phyloP scores from a whole-genome alignment of 1,284 basidiomycete genomes.

The Butyriboletus pseudospeciosus region DNA sequence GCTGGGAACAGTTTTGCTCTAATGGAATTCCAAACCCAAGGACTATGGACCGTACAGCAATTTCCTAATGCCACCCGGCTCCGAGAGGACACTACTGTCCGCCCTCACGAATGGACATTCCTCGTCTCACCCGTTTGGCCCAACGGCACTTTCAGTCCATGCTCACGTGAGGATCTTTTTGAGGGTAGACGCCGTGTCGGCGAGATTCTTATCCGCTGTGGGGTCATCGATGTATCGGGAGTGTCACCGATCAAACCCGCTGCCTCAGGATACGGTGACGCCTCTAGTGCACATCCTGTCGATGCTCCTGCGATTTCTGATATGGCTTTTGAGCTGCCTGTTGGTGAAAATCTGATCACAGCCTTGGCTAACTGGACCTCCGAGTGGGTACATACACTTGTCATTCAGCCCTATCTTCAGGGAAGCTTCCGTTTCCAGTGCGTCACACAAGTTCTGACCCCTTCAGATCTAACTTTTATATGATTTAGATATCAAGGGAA shows the following conservation, averaged over 20 bases:
- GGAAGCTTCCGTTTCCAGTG: constrained; percentile 24
- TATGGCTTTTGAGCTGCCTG: background rate
- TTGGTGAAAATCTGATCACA: constrained; percentile 7
- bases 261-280: background rate
- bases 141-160: background rate
- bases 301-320: background rate
- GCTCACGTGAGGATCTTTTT: constrained; percentile 7
- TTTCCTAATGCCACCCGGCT: background rate
- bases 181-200: constrained; percentile 21
- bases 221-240: constrained; percentile 13
- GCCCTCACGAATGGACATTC: background rate
- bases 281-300: background rate
- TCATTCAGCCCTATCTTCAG: constrained; percentile 22
- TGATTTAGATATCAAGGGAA: constrained; percentile 20
- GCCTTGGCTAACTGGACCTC: constrained; percentile 29
- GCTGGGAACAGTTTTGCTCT: background rate
- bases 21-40: constrained; percentile 10
- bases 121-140: background rate
- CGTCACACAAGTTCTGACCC: constrained; percentile 2
- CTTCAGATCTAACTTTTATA: constrained; percentile 1
- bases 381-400: constrained; percentile 25
- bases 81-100: background rate
- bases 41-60: background rate
- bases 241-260: background rate
- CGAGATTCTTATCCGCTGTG: constrained; percentile 26